phyloP scores from a whole-genome alignment of 768 basidiomycete genomes.

The Termitomyces heimii region DNA sequence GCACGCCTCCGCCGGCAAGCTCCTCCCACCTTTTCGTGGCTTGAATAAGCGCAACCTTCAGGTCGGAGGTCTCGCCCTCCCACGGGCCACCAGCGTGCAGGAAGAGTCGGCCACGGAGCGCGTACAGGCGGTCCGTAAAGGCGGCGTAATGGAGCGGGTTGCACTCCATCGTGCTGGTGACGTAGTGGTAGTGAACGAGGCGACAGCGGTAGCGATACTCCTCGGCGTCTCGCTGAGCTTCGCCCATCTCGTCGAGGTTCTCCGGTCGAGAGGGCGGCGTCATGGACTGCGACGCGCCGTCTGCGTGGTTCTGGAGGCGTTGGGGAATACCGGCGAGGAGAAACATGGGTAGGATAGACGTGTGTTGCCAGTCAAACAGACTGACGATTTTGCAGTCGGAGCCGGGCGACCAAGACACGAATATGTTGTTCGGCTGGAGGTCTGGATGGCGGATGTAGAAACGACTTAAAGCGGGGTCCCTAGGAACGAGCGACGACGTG shows the following conservation, averaged over 20 bases:
- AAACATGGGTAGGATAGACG: background rate
- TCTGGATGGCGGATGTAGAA: too few relatives aligned
- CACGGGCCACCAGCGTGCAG: too few relatives aligned
- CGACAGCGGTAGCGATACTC: background rate
- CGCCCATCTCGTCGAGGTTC: background rate
- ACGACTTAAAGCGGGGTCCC: too few relatives aligned
- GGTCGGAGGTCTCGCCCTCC: too few relatives aligned
- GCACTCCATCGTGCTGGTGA: too few relatives aligned
- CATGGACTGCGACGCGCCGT: background rate
- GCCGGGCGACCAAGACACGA: background rate
- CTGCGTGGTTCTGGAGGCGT: background rate
- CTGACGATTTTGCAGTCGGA: background rate
- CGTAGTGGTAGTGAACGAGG: too few relatives aligned
- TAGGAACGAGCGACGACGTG: slow-evolving; percentile 32
- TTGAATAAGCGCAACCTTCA: too few relatives aligned
- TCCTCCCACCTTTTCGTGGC: background rate
- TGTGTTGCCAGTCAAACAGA: background rate
- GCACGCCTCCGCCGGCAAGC: background rate
- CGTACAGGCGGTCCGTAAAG: too few relatives aligned
- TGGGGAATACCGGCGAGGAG: background rate
- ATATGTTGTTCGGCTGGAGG: too few relatives aligned
- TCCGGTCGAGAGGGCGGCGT: background rate
- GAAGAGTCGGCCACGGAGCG: too few relatives aligned
- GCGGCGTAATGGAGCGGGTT: too few relatives aligned
- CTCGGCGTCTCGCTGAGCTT: background rate